A percentile compares a stretch with the other conserved stretches of the same genome.
phyloP scores from a whole-genome alignment of 139 green algal species.

The Micractinium sp. region DNA sequence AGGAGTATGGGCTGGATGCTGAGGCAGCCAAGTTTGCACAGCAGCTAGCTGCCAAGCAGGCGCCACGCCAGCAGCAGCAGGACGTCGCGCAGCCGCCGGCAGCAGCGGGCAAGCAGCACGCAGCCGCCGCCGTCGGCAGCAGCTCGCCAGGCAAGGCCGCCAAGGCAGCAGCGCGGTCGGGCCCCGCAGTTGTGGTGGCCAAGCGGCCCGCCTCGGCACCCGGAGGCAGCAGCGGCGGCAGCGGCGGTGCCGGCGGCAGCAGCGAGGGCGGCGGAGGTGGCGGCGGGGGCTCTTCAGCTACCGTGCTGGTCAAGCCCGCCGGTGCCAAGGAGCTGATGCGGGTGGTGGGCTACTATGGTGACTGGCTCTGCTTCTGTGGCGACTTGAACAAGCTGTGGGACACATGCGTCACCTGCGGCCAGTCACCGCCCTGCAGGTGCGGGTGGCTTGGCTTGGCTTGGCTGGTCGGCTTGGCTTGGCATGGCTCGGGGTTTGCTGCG shows the following conservation, averaged over 20 bases:
- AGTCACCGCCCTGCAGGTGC: constrained; percentile 20
- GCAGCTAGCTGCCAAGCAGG: constrained; percentile 23
- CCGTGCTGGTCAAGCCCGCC: constrained; percentile 7
- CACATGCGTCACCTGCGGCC: constrained; percentile 7
- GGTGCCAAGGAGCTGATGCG: constrained; percentile 18
- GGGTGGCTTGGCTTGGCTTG: background rate
- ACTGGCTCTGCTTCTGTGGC: constrained; percentile 32
- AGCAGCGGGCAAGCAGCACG: background rate
- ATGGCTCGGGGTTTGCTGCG: background rate
- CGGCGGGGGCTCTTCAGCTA: background rate
- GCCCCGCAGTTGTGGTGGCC: background rate
- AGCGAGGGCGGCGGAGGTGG: background rate
- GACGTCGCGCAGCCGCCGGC: background rate
- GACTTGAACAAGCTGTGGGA: constrained; percentile 13
- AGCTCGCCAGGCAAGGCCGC: background rate
- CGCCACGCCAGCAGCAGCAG: background rate
- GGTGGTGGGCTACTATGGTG: constrained; percentile 8
- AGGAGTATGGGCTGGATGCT: constrained; percentile 15
- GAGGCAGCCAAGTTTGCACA: constrained; percentile 18
- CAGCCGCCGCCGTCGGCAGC: background rate
- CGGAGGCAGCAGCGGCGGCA: background rate
- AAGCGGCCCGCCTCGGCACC: constrained; percentile 7
- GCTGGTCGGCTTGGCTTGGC: background rate
- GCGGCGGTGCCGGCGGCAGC: background rate
- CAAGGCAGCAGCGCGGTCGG: constrained; percentile 5